A percentile compares a stretch with the other conserved stretches of the same genome.
Evolutionary conservation across 2,329 filamentous ascomycete species (phyloP).

Genomic region (Calonectria hawksworthii): DNA sequence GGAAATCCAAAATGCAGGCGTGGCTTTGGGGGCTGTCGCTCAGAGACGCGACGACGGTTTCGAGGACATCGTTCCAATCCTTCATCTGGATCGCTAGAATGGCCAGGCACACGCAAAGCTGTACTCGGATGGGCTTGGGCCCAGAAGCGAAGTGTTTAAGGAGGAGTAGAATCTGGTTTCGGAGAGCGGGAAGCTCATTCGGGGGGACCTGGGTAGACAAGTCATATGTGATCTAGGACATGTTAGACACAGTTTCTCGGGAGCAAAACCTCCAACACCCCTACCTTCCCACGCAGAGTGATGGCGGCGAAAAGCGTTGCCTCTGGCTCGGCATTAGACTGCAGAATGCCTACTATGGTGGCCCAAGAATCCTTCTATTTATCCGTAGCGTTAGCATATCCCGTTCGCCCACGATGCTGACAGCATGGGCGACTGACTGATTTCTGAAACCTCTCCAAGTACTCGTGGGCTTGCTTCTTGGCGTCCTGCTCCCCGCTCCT

Average conservation of each 20-base stretch:
- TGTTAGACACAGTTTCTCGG: constrained; percentile 1
- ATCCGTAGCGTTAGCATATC: constrained; percentile 30
- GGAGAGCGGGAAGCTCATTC: constrained; percentile 80
- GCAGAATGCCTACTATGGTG: constrained; percentile 86
- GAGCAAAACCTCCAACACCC: background rate
- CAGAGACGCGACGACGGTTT: constrained; percentile 83
- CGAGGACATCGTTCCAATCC: constrained; percentile 93
- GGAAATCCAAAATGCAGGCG: constrained; percentile 92
- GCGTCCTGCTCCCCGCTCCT: constrained; percentile 84
- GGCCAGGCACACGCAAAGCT: constrained; percentile 94
- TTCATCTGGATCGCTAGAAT: constrained; percentile 97
- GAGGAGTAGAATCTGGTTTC: constrained; percentile 86
- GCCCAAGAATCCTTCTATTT: constrained; percentile 91
- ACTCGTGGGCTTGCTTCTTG: constrained; percentile 93
- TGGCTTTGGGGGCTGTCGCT: constrained; percentile 83
- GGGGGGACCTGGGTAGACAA: constrained; percentile 85
- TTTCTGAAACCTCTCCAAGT: constrained; percentile 96
- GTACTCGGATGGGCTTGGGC: constrained; percentile 87
- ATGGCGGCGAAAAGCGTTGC: constrained; percentile 96
- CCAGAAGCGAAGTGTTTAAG: constrained; percentile 86
- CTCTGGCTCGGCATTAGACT: constrained; percentile 84
- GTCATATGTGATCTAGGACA: constrained; percentile 90
- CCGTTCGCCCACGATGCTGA: background rate
- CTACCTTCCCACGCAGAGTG: constrained; percentile 96
- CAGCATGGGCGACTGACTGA: constrained; percentile 71